Evolutionary conservation across 2,329 filamentous ascomycete species (phyloP).

Genomic region (Colletotrichum sp.): DNA sequence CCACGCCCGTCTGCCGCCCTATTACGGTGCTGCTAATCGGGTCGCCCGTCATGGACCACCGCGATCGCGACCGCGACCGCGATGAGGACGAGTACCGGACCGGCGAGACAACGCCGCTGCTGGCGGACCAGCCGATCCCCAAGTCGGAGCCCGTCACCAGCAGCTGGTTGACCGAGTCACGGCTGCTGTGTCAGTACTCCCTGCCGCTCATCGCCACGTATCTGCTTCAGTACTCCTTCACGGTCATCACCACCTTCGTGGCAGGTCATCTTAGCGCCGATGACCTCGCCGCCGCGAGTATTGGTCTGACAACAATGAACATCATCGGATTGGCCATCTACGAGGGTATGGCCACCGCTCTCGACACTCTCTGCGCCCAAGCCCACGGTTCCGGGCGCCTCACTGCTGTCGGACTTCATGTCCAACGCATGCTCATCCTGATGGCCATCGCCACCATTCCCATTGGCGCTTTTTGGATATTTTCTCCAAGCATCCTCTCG

Average conservation of each 20-base stretch:
- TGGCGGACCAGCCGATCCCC: slow-evolving; percentile 8
- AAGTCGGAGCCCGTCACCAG: slow-evolving; percentile 8
- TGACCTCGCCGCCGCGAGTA: slow-evolving; percentile 55
- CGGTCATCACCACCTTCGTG: slow-evolving; percentile 54
- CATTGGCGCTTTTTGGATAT: slow-evolving; percentile 53
- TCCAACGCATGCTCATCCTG: slow-evolving; percentile 57
- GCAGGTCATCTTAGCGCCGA: slow-evolving; percentile 57
- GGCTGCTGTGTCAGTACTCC: slow-evolving; percentile 37
- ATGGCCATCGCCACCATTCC: slow-evolving; percentile 52
- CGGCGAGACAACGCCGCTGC: slow-evolving; percentile 14
- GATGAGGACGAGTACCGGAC: background rate
- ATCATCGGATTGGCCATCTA: slow-evolving; percentile 57
- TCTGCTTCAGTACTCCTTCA: slow-evolving; percentile 54
- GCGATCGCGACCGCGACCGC: background rate
- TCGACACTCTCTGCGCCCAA: slow-evolving; percentile 57
- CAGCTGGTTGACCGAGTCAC: slow-evolving; percentile 9
- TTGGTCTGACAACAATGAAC: slow-evolving; percentile 58
- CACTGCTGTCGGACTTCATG: slow-evolving; percentile 53
- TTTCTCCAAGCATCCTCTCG: slow-evolving; percentile 48
- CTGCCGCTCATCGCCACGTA: slow-evolving; percentile 57
- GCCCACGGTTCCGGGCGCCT: slow-evolving; percentile 54
- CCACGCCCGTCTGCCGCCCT: background rate
- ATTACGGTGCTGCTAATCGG: background rate
- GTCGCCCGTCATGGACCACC: background rate
- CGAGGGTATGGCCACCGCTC: slow-evolving; percentile 54